Conservation (phyloP, 2,329 filamentous ascomycete genomes). For the Penicillium sp. region DNA sequence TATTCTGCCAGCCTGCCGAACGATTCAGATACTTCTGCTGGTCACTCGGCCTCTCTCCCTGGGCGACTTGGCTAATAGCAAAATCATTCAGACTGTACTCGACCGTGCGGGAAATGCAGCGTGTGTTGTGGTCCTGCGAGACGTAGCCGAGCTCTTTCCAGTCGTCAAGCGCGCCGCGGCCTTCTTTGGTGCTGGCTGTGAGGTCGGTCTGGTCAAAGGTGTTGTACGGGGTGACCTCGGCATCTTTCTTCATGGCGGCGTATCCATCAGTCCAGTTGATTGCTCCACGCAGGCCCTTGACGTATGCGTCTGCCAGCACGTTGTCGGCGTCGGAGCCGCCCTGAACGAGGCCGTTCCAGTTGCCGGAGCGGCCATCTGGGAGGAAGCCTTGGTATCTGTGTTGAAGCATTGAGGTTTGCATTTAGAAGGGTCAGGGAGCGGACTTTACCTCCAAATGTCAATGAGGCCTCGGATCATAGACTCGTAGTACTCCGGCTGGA, state of each 20-base stretch:
- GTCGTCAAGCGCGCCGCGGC: slow-evolving; percentile 65
- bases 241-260: slow-evolving; percentile 64
- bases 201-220: slow-evolving; percentile 55
- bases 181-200: slow-evolving; percentile 64
- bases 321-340: slow-evolving; percentile 70
- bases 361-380: slow-evolving; percentile 65
- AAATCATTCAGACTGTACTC: slow-evolving; percentile 67
- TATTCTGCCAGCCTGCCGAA: slow-evolving; percentile 68
- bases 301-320: slow-evolving; percentile 68
- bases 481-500: slow-evolving; percentile 62
- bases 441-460: slow-evolving; percentile 61
- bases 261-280: slow-evolving; percentile 66
- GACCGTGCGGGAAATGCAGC: slow-evolving; percentile 63
- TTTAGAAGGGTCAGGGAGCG: background rate
- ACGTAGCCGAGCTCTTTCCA: slow-evolving; percentile 66
- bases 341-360: slow-evolving; percentile 62
- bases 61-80: slow-evolving; percentile 56
- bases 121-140: slow-evolving; percentile 54
- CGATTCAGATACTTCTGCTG: slow-evolving; percentile 58
- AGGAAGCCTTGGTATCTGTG: slow-evolving; percentile 53
- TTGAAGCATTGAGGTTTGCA: background rate
- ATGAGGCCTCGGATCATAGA: slow-evolving; percentile 66
- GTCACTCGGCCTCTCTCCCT: slow-evolving; percentile 48
- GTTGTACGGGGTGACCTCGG: slow-evolving; percentile 61
- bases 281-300: slow-evolving; percentile 63